Evolutionary conservation across 208 protist genomes (phyloP).

Genomic region (Histomonas meleagridis): DNA sequence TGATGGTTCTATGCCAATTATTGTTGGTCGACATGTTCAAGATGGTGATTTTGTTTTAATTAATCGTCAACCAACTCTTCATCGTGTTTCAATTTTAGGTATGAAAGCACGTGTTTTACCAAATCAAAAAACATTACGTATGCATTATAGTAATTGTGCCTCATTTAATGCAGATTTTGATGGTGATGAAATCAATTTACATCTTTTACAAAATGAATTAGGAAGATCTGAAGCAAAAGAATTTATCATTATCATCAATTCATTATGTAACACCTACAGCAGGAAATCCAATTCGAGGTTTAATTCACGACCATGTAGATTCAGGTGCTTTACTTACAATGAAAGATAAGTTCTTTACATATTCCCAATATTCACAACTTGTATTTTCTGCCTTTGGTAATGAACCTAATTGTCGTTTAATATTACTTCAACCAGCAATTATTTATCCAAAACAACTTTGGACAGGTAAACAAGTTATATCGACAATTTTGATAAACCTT

Average conservation of each 20-base stretch:
- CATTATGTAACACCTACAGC: constrained; percentile 57
- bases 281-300: constrained; percentile 89
- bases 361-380: constrained; percentile 73
- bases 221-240: constrained; percentile 70
- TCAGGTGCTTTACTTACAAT: constrained; percentile 78
- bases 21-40: constrained; percentile 81
- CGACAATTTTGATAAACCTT: constrained; percentile 51
- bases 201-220: constrained; percentile 77
- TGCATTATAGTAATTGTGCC: constrained; percentile 99
- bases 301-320: constrained; percentile 98
- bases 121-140: constrained; percentile 55
- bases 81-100: constrained; percentile 95
- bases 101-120: constrained; percentile 61
- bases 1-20: constrained; percentile 24
- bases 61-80: constrained; percentile 98
- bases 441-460: constrained; percentile 75
- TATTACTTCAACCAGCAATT: constrained; percentile 68
- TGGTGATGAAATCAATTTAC: constrained; percentile 99
- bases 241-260: constrained; percentile 45
- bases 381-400: constrained; percentile 66
- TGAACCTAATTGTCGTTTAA: constrained; percentile 55
- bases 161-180: constrained; percentile 99
- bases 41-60: constrained; percentile 90
- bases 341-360: constrained; percentile 77
- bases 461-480: constrained; percentile 92